phyloP scores from a whole-genome alignment of 495 filamentous ascomycete species.

The Amorphotheca resinae region DNA sequence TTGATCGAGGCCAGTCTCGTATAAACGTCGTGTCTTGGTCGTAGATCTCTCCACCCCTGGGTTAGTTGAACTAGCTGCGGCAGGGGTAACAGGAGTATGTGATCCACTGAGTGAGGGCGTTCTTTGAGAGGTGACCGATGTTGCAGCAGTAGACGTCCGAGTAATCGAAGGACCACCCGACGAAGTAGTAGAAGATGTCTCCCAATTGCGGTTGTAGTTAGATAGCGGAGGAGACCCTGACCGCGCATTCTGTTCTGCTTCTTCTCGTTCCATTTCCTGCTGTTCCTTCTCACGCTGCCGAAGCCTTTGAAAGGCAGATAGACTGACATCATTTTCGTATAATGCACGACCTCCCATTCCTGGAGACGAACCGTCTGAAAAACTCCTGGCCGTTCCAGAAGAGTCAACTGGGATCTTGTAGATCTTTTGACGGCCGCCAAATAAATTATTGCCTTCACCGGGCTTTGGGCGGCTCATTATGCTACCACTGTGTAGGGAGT shows the following conservation, averaged over 20 bases:
- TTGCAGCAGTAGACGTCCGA: slow-evolving; percentile 79
- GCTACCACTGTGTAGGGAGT: slow-evolving; percentile 38
- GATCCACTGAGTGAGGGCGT: slow-evolving; percentile 36
- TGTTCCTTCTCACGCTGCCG: slow-evolving; percentile 43
- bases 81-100: slow-evolving; percentile 27
- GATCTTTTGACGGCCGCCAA: slow-evolving; percentile 92
- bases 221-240: slow-evolving; percentile 46
- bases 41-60: slow-evolving; percentile 33
- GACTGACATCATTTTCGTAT: slow-evolving; percentile 75
- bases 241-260: slow-evolving; percentile 28
- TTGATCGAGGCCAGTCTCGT: slow-evolving; percentile 73
- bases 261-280: slow-evolving; percentile 25
- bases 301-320: slow-evolving; percentile 68
- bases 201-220: slow-evolving; percentile 60
- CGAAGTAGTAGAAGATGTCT: slow-evolving; percentile 77
- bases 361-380: slow-evolving; percentile 29
- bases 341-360: slow-evolving; percentile 57
- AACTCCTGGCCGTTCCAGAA: slow-evolving; percentile 29
- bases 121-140: slow-evolving; percentile 72
- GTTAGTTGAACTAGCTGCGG: slow-evolving; percentile 19
- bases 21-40: slow-evolving; percentile 63
- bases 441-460: slow-evolving; percentile 83
- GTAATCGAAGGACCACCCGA: slow-evolving; percentile 52
- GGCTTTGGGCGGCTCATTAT: slow-evolving; percentile 78
- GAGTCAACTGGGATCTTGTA: slow-evolving; percentile 68